Base-by-base conservation (phyloP, 352 stramenopile species). In the Phytophthora pseudosyringae region DNA sequence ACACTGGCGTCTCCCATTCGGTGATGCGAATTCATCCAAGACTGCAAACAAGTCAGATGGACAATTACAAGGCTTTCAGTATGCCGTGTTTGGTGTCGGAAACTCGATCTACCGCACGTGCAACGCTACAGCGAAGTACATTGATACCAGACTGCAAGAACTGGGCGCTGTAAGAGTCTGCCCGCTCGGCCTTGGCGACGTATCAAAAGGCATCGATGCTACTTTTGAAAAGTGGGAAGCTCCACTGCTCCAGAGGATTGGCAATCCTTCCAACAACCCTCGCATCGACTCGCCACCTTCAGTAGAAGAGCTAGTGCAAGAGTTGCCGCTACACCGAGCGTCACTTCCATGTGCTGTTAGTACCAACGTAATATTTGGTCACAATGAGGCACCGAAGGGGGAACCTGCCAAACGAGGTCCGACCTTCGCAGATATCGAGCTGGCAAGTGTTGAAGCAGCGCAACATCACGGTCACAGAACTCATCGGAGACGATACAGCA, bases 71-170 rank as follows among this genome's bases (percentile, higher is more conserved):
- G 16, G 58, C 97, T 51, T 69, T 39, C 71, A 97, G 40, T 99
- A 89, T 71, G 81, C 89, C 8, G 95, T 99, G 0, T 99, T 99
- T 88, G 97, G 95, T 35, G 12, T 99, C 4, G 97, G 96, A 4
- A 98, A 98, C 72, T 94, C 74, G 5, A 81, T 96, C 61, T 99
- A 99, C 64, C 84, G 31, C 31, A 35, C 31, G 31, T 35, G 3
- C 31, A 35, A 35, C 31, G 31, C 31, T 35, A 35, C 31, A 35
- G 31, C 98, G 46, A 91, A 98, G 43, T 99, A 91, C 25, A 80
- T 96, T n/a, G 82, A 99, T 72, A 47, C 68, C 28, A 69, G 83
- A 7, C 64, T 99, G 12, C 80, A 88, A 15, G 74, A 83, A 31
- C 70, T 97, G 13, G 94, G 96, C n/a, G 96, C 59, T 1, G 71